Evolutionary conservation across 176 grass and related monocot genomes (phyloP), one percentile per base, ranked within the genome.

Genomic region (Tillandsia leiboldiana): DNA sequence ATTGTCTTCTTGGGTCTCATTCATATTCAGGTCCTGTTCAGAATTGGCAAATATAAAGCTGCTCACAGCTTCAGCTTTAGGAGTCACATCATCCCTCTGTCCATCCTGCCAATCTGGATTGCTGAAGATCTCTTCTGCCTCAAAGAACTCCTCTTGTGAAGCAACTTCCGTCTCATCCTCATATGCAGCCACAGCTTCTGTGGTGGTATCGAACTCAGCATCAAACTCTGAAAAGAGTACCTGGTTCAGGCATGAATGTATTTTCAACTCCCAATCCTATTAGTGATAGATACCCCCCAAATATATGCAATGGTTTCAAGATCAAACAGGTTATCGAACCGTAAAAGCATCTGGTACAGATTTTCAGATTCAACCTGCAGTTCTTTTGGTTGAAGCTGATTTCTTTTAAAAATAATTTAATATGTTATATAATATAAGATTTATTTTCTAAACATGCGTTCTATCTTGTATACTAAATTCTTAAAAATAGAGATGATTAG

Each of bases 151-250:
- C 10, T 96, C 88, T 10, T 76, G 8, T 63, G 87, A 91, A 22
- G 73, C 80, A 73, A 82, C 82, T 82, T 96, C 92, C 48, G 78
- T 69, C 2, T 88, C 79, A 70, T 83, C 77, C 15, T 61, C 70
- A 53, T 72, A 74, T 63, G 71, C 52, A 17, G 42, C 42, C 75
- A 50, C 74, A 17, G 11, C 75, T 77, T 85, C 82, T 18, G 69
- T 72, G 80, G 75, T 83, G 1, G 73, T 68, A 64, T 96, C 86
- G 54, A 84, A 96, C 47, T 87, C 89, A 50, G 70, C 83, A 83
- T 90, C 83, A 79, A 90, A 83, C 73, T 96, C 89, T 92, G 93
- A 96, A 96, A 96, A 96, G 73, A 96, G 89, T 96, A 96, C 89
- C 93, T 96, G 86, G 71, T 92, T 87, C 71, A 96, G 86, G 23